phyloP scores from a whole-genome alignment of 2,329 filamentous ascomycete genomes.

The Camillea tinctor region DNA sequence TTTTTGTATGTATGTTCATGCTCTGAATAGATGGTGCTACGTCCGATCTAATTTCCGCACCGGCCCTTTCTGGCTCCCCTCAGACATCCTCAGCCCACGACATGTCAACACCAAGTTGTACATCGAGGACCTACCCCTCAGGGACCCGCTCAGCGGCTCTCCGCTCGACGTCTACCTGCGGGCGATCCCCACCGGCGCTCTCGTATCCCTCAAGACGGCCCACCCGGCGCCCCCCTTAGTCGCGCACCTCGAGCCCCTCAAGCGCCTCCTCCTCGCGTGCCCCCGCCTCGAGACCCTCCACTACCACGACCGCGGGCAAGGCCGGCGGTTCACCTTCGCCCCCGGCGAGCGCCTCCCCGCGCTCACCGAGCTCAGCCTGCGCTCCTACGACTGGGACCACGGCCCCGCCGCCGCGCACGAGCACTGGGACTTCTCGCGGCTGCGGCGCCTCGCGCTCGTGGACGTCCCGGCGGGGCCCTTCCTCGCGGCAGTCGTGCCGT shows the following conservation, averaged over 20 bases:
- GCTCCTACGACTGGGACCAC: constrained; percentile 51
- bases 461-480: constrained; percentile 46
- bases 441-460: constrained; percentile 41
- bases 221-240: constrained; percentile 41
- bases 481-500: constrained; percentile 40
- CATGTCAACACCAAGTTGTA: constrained; percentile 36
- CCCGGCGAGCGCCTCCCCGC: constrained; percentile 42
- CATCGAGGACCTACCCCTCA: constrained; percentile 42
- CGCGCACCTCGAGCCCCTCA: constrained; percentile 41
- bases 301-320: constrained; percentile 45
- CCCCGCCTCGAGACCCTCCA: constrained; percentile 38
- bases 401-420: constrained; percentile 33
- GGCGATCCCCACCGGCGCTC: constrained; percentile 38
- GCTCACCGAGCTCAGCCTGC: constrained; percentile 40
- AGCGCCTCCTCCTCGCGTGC: constrained; percentile 40
- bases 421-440: constrained; percentile 48
- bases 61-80: constrained; percentile 36
- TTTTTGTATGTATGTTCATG: neutral
- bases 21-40: constrained; percentile 39
- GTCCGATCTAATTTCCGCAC: constrained; percentile 30
- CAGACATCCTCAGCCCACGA: constrained; percentile 36
- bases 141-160: constrained; percentile 33
- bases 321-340: constrained; percentile 43
- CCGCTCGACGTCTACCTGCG: constrained; percentile 37
- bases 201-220: constrained; percentile 42